phyloP scores from a whole-genome alignment of 768 basidiomycete genomes.

The Agrocybe pediades region DNA sequence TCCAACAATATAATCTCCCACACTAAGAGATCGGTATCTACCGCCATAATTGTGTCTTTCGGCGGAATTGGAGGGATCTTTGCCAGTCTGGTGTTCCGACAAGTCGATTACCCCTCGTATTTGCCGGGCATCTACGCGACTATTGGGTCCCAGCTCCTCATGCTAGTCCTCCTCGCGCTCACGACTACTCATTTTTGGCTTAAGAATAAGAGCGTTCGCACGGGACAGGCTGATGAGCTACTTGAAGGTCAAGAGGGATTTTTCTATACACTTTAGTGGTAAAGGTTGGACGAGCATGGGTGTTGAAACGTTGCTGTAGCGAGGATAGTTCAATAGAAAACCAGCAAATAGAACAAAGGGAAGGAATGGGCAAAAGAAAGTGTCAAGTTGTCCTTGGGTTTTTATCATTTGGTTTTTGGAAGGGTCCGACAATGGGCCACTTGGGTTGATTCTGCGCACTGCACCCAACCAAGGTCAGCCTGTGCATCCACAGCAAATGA shows the following conservation, averaged over 20 bases:
- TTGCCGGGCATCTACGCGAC: constrained; percentile 34
- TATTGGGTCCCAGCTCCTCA: constrained; percentile 42
- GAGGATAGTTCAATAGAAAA: too few relatives aligned
- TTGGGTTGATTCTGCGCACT: too few relatives aligned
- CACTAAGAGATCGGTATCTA: constrained; percentile 39
- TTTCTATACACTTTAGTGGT: constrained; percentile 44
- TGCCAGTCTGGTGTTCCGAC: constrained; percentile 39
- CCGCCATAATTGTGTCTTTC: constrained; percentile 32
- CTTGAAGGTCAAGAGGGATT: constrained; percentile 39
- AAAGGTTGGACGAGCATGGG: too few relatives aligned
- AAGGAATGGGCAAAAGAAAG: too few relatives aligned
- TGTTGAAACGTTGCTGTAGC: too few relatives aligned
- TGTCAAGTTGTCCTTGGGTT: too few relatives aligned
- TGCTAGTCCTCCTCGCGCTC: constrained; percentile 39
- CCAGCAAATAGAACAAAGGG: too few relatives aligned
- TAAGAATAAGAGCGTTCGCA: constrained; percentile 33
- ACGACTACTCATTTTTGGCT: constrained; percentile 39
- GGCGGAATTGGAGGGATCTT: constrained; percentile 44
- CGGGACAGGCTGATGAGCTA: constrained; percentile 21
- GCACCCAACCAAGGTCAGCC: too few relatives aligned
- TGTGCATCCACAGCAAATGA: too few relatives aligned
- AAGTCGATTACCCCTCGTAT: constrained; percentile 32
- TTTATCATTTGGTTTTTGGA: too few relatives aligned
- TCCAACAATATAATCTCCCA: constrained; percentile 39
- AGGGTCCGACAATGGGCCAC: too few relatives aligned